A percentile compares a stretch with the other conserved stretches of the same genome.
phyloP scores from a whole-genome alignment of 129 eudicot species.

The Flaveria bidentis region DNA sequence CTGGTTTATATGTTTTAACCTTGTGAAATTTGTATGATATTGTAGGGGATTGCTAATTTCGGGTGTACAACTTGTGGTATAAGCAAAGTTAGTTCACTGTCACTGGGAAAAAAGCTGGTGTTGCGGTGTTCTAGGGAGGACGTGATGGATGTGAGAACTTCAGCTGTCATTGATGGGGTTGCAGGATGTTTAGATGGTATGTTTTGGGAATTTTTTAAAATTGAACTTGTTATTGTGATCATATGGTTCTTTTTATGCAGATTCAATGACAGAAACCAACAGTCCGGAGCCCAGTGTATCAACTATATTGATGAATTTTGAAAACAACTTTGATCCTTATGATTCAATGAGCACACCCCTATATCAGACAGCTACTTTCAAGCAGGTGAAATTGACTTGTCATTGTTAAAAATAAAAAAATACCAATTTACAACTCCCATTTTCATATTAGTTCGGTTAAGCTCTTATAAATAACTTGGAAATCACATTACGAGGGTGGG shows the following conservation, averaged over 20 bases:
- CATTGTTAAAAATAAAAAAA: not conserved
- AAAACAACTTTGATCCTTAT: conserved; percentile 84
- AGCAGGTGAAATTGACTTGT: conserved; percentile 49
- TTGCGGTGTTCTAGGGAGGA: conserved; percentile 58
- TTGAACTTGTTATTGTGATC: conserved; percentile 16
- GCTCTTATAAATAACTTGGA: not conserved
- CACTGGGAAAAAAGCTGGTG: conserved; percentile 37
- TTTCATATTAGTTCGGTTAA: not conserved
- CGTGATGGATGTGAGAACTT: conserved; percentile 61
- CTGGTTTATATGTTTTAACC: conserved; percentile 10
- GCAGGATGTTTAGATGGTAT: conserved; percentile 55
- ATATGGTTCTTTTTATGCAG: conserved; percentile 31
- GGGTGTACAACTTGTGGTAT: conserved; percentile 32
- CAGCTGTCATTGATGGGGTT: conserved; percentile 48
- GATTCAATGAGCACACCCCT: conserved; percentile 82
- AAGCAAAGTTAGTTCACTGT: conserved; percentile 17
- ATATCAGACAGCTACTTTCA: conserved; percentile 95
- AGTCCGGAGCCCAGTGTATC: conserved; percentile 72
- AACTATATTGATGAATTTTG: conserved; percentile 88
- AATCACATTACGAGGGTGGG: not conserved
- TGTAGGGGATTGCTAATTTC: conserved; percentile 36
- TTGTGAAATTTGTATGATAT: conserved; percentile 34
- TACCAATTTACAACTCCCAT: not conserved
- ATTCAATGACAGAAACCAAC: conserved; percentile 41
- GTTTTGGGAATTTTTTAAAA: not conserved